Evolutionary conservation across 2,329 filamentous ascomycete species (phyloP), one percentile per base, ranked within the genome.

Genomic region (Nannizzia gypsea): DNA sequence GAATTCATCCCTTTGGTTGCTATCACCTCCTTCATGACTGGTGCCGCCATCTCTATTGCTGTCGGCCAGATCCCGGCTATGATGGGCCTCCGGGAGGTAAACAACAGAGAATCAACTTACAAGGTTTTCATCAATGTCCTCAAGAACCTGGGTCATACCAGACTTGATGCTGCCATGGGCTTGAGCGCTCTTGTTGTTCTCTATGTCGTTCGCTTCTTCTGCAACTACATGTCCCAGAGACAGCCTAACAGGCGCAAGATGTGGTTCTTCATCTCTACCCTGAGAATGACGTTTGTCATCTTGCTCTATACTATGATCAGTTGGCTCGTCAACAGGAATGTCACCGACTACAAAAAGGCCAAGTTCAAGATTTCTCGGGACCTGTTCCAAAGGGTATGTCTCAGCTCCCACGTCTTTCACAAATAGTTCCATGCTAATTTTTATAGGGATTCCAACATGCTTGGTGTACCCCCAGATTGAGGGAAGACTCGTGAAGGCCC

Each of bases 1-100:
- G 83, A 87, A 62, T 86, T 85, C 65, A 81, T 87, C 64, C 85
- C 83, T 0, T 77, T 83, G 0, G 83, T 83, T 0, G 81, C 86
- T 1, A 76, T 87, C 0, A 82, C 77, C 5, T 84, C 84, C 3
- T 86, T 86, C 72, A 84, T 87, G 64, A 84, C 83, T 0, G 83
- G 83, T 1, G 83, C 84, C 1, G 84, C 83, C 24, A 80, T 87
- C 55, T 83, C 82, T 31, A 86, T 87, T 66, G 80, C 82, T 22
- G 78, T 85, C 56, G 83, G 82, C n/a, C 84, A 87, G 67, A 78
- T 87, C 60, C 81, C 77, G 2, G 81, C 80, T 1, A 77, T 86
- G 0, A 78, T 86, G 1, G 83, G 83, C 8, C 76, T 82, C 57
- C 63, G 73, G 8, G 73, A 76, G 26, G 76, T 81, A 0, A 76